A percentile compares a stretch with the other conserved stretches of the same genome.
Conservation (phyloP, 2,329 filamentous ascomycete species). For the Thelonectria discophora region DNA sequence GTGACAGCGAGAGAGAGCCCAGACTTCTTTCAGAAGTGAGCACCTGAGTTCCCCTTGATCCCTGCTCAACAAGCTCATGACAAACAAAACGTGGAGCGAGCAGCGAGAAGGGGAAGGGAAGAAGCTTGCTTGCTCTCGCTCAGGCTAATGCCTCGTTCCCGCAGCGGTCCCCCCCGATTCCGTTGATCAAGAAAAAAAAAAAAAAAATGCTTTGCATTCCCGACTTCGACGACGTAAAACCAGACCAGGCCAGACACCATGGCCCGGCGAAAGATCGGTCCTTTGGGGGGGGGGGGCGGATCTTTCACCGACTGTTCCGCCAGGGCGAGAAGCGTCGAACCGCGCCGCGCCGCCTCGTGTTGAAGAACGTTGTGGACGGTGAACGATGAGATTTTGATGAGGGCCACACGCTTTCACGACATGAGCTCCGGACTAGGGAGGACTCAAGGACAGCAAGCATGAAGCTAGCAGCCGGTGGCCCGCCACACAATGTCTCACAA, state of each 20-base stretch:
- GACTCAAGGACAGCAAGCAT: slow-evolving; percentile 10
- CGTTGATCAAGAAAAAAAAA: no score
- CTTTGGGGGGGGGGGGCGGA: slow-evolving; percentile 34
- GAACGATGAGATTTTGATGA: slow-evolving; percentile 14
- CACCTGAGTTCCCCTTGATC: slow-evolving; percentile 17
- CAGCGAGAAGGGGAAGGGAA: not conserved
- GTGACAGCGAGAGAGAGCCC: slow-evolving; percentile 28
- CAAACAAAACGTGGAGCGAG: slow-evolving; percentile 34
- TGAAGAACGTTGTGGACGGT: slow-evolving; percentile 20
- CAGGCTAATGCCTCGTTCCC: slow-evolving; percentile 42
- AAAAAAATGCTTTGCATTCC: slow-evolving; percentile 37
- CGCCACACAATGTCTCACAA: slow-evolving; percentile 30
- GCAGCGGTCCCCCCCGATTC: slow-evolving; percentile 34
- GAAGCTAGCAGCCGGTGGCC: slow-evolving; percentile 19
- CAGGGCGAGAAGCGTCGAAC: slow-evolving; percentile 25
- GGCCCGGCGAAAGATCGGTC: no score
- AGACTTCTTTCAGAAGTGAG: slow-evolving; percentile 16
- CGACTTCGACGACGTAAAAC: slow-evolving; percentile 25
- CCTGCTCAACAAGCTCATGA: slow-evolving; percentile 24
- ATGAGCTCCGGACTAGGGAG: no score
- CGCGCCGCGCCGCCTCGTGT: slow-evolving; percentile 28
- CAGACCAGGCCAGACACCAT: no score
- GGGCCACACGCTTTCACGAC: slow-evolving; percentile 19
- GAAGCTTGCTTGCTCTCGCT: slow-evolving; percentile 26
- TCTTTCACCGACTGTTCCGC: slow-evolving; percentile 41